Conservation (phyloP, 2,329 filamentous ascomycete genomes). For the Fonsecaea nubica region DNA sequence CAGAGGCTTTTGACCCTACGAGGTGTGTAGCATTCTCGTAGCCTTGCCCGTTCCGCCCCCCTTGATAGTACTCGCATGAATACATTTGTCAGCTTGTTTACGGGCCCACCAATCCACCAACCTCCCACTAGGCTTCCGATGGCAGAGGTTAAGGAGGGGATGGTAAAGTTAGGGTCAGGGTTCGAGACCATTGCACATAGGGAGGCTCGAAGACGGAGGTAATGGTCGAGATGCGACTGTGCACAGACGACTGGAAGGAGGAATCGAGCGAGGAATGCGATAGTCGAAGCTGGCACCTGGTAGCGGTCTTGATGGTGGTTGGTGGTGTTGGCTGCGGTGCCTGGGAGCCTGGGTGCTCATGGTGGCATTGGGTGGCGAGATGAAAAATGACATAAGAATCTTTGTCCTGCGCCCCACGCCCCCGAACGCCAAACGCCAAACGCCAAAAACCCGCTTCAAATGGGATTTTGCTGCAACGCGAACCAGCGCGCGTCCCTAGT, state of each 20-base stretch:
- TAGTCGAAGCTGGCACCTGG: neutral
- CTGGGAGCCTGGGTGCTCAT: too few relatives aligned
- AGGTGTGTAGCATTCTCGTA: too few relatives aligned
- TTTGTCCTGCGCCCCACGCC: neutral
- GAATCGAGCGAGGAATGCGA: neutral
- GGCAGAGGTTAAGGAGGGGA: neutral
- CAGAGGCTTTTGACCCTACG: neutral
- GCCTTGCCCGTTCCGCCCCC: neutral
- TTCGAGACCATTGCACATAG: neutral
- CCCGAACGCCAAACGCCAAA: neutral
- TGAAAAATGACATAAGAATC: conserved; percentile 10
- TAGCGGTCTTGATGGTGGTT: neutral
- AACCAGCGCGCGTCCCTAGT: conserved; percentile 21
- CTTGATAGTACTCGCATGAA: neutral
- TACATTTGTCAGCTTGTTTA: conserved; percentile 34
- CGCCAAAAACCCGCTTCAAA: conserved; percentile 11
- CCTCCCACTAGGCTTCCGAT: neutral
- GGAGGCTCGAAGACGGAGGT: neutral
- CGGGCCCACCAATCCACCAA: neutral
- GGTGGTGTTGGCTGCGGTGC: neutral
- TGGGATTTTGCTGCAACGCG: conserved; percentile 16
- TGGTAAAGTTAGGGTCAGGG: neutral
- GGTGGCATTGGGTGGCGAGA: neutral
- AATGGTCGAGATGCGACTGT: neutral
- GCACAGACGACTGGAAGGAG: neutral